Base-by-base conservation (phyloP, 177 flowering plant species). In the Telopea speciosissima region DNA sequence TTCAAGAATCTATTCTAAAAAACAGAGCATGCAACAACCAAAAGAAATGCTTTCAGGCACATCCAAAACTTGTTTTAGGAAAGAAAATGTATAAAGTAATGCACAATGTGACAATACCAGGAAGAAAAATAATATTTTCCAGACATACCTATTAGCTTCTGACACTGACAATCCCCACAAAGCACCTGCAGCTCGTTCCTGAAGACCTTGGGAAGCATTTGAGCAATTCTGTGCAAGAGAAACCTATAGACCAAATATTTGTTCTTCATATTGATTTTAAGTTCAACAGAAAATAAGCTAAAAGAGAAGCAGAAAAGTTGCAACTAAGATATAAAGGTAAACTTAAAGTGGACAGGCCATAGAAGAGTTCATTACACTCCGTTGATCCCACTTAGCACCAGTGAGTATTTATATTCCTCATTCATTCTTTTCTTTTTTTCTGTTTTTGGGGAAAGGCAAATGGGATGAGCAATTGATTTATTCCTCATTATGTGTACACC, bases 101-200 rank as follows among this genome's bases (percentile, higher is more conserved):
- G 54, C 19, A 49, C 19, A 10, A 49, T 49, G 54, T 49, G 19
- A 49, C 14, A 12, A 17, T 19, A 13, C 14, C 54, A 49, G 17
- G 17, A 58, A 21, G 33, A 54, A 70, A 19, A 64, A 28, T 33
- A 24, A 16, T 17, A n/a, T 3, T 44, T 31, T 36, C 49, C 52
- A 14, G 12, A 69, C 68, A 70, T 78, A 92, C 98, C 98, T 93
- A 77, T 96, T 93, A 24, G 91, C 87, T 85, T 96, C 99, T 66
- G 99, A 96, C 8, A 96, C 98, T 26, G 99, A 96, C 76, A 96
- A 81, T 68, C 97, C 99, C 99, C 98, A 96, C 24, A 96, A 87
- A 80, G 99, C 99, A 72, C 99, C 99, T 62, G 99, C 99, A 74
- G 99, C 98, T 82, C 99, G 86, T 81, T 96, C 98, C 81, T 96